Evolutionary conservation across 2,329 filamentous ascomycete genomes (phyloP).

Genomic region (Decorospora gaudefroyi): DNA sequence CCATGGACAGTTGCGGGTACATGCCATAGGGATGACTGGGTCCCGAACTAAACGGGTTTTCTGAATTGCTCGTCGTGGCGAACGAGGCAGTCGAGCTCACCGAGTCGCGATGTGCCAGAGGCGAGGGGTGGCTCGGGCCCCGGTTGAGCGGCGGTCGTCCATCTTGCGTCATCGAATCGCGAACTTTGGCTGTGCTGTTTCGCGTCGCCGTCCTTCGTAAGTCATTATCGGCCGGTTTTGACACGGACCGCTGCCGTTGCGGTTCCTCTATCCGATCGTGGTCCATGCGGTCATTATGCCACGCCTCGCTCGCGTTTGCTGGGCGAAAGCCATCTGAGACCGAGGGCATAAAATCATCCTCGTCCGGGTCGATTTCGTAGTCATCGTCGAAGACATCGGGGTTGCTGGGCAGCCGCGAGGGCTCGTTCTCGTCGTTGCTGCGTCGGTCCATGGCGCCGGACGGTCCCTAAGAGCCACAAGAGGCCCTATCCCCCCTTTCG

Average conservation of each 20-base stretch:
- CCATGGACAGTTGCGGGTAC: conserved; percentile 70
- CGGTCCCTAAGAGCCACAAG: conserved; percentile 37
- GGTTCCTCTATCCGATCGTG: conserved; percentile 31
- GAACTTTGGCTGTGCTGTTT: conserved; percentile 46
- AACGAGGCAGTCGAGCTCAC: conserved; percentile 51
- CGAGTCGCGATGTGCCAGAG: conserved; percentile 43
- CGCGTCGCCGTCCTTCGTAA: conserved; percentile 43
- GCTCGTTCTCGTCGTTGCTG: conserved; percentile 39
- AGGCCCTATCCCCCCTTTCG: conserved; percentile 35
- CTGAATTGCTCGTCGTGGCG: conserved; percentile 49
- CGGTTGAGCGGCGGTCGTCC: conserved; percentile 27
- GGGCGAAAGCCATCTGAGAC: conserved; percentile 55
- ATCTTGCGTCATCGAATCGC: conserved; percentile 32
- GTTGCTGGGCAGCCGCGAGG: conserved; percentile 37
- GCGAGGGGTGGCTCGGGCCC: conserved; percentile 30
- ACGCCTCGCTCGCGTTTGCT: conserved; percentile 30
- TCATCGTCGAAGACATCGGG: conserved; percentile 57
- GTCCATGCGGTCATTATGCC: conserved; percentile 28
- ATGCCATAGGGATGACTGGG: conserved; percentile 85
- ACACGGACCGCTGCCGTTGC: conserved; percentile 31
- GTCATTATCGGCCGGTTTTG: conserved; percentile 29
- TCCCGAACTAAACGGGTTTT: conserved; percentile 72
- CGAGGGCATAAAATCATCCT: conserved; percentile 50
- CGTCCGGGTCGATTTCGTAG: conserved; percentile 49
- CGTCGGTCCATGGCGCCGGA: conserved; percentile 48